Evolutionary conservation across 805 yeast species (phyloP).

Genomic region (Monosporozyma aerobia): DNA sequence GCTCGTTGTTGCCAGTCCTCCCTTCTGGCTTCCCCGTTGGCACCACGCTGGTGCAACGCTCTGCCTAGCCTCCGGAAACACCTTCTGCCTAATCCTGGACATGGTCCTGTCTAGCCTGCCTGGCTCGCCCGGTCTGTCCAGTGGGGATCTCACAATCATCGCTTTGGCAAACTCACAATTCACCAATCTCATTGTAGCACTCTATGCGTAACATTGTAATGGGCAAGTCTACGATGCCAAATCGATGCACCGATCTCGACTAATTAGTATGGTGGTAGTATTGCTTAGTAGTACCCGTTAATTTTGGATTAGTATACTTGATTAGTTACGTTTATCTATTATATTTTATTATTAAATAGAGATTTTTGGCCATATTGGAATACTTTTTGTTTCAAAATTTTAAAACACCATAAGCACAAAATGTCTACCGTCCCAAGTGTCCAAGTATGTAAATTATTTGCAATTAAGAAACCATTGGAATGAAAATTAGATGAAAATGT

Average conservation of each 20-base stretch:
- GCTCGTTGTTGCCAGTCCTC: too few species aligned
- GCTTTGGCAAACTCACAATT: background rate
- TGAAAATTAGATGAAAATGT: background rate
- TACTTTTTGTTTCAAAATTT: background rate
- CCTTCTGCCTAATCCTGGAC: background rate
- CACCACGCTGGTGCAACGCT: too few species aligned
- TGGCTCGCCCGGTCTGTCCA: too few species aligned
- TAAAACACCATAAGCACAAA: slow-evolving; percentile 22
- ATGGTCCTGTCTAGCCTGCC: background rate
- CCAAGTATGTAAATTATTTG: slow-evolving; percentile 19
- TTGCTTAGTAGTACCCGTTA: background rate
- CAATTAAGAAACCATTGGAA: background rate
- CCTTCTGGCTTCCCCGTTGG: too few species aligned
- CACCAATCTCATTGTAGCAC: background rate
- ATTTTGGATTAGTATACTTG: background rate
- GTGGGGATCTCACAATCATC: background rate
- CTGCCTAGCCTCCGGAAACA: background rate
- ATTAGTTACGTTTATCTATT: background rate
- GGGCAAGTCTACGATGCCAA: background rate
- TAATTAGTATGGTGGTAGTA: background rate
- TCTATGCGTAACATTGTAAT: background rate
- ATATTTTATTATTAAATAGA: background rate
- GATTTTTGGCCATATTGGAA: background rate
- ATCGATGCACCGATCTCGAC: background rate
- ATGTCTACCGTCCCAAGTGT: slow-evolving; percentile 79